A percentile compares a stretch with the other conserved stretches of the same genome.
phyloP scores from a whole-genome alignment of 164 flowering plant species.

The Cinnamomum micranthum region DNA sequence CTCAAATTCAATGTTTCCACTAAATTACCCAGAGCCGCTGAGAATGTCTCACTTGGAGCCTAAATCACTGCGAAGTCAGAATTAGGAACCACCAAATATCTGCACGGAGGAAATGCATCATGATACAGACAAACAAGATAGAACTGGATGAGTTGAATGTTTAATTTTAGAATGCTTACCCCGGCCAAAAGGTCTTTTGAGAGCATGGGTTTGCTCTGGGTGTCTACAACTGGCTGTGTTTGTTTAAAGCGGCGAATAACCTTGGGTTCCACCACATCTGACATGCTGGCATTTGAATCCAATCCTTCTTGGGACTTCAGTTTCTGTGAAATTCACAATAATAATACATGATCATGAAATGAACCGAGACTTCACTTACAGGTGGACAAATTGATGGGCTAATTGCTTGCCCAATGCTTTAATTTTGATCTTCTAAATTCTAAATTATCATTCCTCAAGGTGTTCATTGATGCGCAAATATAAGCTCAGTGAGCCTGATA shows the following conservation, averaged over 20 bases:
- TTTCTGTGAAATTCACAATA: conserved; percentile 39
- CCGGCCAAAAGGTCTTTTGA: conserved; percentile 63
- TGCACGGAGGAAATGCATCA: conserved; percentile 12
- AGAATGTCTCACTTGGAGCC: no score
- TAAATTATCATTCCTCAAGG: no score
- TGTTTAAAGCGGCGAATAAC: conserved; percentile 61
- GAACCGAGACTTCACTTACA: not conserved
- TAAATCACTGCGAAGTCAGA: not conserved
- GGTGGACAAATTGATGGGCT: not conserved
- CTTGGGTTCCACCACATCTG: conserved; percentile 28
- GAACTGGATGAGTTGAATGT: conserved; percentile 3
- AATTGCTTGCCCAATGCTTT: no score
- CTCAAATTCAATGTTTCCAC: no score
- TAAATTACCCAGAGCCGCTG: no score
- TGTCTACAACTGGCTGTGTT: conserved; percentile 46
- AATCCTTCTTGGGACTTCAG: conserved; percentile 50
- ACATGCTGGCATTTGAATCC: conserved; percentile 18
- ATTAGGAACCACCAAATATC: conserved; percentile 39
- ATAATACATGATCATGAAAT: not conserved
- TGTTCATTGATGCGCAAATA: no score
- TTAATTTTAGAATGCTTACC: conserved; percentile 31
- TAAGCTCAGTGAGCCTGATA: no score
- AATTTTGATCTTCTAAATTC: no score
- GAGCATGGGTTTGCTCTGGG: conserved; percentile 36
- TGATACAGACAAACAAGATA: not conserved